phyloP scores from a whole-genome alignment of 768 basidiomycete species.

The Cyclocybe cylindracea region DNA sequence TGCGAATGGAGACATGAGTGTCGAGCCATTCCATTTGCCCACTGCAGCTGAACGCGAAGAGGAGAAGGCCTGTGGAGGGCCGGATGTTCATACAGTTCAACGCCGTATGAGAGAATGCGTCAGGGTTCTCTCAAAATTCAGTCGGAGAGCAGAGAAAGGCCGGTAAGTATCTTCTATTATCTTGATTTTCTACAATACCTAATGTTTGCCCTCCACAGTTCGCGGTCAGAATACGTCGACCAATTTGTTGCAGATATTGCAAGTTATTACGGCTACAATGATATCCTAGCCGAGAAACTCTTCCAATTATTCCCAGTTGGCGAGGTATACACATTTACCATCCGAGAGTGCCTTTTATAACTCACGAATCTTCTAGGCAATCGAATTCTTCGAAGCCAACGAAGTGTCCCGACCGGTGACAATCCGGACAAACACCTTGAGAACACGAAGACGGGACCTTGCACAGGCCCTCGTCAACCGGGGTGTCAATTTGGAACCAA shows the following conservation, averaged over 20 bases:
- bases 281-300: slow-evolving; percentile 91
- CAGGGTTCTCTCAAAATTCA: slow-evolving; percentile 72
- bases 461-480: slow-evolving; percentile 93
- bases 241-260: slow-evolving; percentile 89
- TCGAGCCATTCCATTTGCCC: slow-evolving; percentile 60
- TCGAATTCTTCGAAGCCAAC: slow-evolving; percentile 98
- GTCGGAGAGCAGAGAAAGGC: slow-evolving; percentile 61
- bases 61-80: slow-evolving; percentile 67
- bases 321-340: slow-evolving; percentile 63
- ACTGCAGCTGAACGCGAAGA: slow-evolving; percentile 71
- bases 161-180: slow-evolving; percentile 47
- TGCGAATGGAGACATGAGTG: slow-evolving; percentile 44
- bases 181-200: slow-evolving; percentile 6
- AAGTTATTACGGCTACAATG: slow-evolving; percentile 97
- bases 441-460: slow-evolving; percentile 89
- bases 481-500: slow-evolving; percentile 96
- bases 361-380: slow-evolving; percentile 55
- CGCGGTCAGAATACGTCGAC: slow-evolving; percentile 86
- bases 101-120: slow-evolving; percentile 79
- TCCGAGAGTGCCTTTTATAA: slow-evolving; percentile 3
- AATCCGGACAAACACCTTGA: slow-evolving; percentile 95
- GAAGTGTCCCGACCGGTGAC: slow-evolving; percentile 96
- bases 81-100: slow-evolving; percentile 77
- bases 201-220: slow-evolving; percentile 42
- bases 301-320: slow-evolving; percentile 91